These are phyloP conservation scores for Salvia miltiorrhiza DNA, from an alignment of 257 asterid species.

Conservation along the genomic window DNA sequence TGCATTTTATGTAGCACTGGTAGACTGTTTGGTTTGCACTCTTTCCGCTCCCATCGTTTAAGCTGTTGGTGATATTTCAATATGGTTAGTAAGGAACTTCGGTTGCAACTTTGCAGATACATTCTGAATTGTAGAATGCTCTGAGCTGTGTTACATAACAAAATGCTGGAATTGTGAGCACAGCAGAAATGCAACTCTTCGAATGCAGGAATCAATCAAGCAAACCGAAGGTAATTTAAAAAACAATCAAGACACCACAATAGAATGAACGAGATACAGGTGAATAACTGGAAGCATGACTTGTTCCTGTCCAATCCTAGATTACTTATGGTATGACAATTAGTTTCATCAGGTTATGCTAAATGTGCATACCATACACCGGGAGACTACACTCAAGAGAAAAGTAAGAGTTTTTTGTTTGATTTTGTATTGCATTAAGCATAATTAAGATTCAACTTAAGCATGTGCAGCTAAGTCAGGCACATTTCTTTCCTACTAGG, in stretches of 20 bases:
- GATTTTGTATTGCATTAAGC: not conserved
- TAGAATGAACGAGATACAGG: not conserved
- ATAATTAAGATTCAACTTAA: not conserved
- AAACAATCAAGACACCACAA: not conserved
- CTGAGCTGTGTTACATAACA: not conserved
- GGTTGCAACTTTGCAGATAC: not conserved
- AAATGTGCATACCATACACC: not conserved
- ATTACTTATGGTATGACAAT: not conserved
- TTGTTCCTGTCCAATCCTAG: not conserved
- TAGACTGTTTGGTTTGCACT: slow-evolving; percentile 95
- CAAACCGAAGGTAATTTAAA: not conserved
- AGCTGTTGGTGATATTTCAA: slow-evolving; percentile 42
- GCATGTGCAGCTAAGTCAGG: not conserved
- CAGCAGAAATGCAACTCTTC: not conserved
- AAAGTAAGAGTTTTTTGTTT: not conserved
- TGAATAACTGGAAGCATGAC: not conserved
- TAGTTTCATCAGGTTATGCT: not conserved
- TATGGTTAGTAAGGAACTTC: not conserved
- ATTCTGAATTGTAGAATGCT: not conserved
- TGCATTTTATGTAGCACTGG: slow-evolving; percentile 91
- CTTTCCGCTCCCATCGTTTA: slow-evolving; percentile 90
- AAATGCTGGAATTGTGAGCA: not conserved
- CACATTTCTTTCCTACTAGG: not conserved
- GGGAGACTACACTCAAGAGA: not conserved
- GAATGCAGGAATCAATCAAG: not conserved